A percentile compares a stretch with the other conserved stretches of the same genome.
These are phyloP conservation scores for Alternaria gaisen DNA, from an alignment of 2,329 filamentous ascomycete genomes.

Conservation along the genomic window DNA sequence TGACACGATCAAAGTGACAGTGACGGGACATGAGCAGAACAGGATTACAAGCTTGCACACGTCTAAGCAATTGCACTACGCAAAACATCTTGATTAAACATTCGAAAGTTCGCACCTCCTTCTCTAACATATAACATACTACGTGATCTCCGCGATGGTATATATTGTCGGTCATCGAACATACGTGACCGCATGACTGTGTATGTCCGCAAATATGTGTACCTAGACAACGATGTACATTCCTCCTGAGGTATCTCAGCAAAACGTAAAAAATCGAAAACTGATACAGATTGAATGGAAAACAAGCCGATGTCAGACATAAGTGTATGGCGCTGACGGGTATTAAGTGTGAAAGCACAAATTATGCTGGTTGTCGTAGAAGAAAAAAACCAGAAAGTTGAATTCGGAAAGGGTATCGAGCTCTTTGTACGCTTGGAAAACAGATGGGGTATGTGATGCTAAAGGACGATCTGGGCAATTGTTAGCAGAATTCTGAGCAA, in stretches of 20 bases:
- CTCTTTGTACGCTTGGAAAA: conserved; percentile 35
- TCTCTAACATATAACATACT: conserved; percentile 4
- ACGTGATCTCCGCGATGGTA: conserved; percentile 11
- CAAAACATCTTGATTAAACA: conserved; percentile 9
- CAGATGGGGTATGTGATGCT: conserved; percentile 23
- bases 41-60: not conserved
- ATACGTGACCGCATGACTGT: not conserved
- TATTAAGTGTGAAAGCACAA: conserved; percentile 32
- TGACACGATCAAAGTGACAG: not conserved
- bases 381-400: conserved; percentile 27
- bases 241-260: conserved; percentile 20
- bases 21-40: not conserved
- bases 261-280: conserved; percentile 4
- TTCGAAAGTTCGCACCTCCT: not conserved
- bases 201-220: conserved; percentile 5
- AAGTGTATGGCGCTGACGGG: conserved; percentile 25
- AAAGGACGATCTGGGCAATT: conserved; percentile 15
- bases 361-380: conserved; percentile 12
- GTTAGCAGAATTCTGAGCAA: not conserved
- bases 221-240: conserved; percentile 21
- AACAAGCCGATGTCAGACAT: conserved; percentile 12
- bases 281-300: conserved; percentile 9
- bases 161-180: conserved; percentile 8
- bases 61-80: not conserved
- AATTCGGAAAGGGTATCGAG: conserved; percentile 44